Conservation (phyloP, 495 filamentous ascomycete species). For the Parachaetomium inaequale region DNA sequence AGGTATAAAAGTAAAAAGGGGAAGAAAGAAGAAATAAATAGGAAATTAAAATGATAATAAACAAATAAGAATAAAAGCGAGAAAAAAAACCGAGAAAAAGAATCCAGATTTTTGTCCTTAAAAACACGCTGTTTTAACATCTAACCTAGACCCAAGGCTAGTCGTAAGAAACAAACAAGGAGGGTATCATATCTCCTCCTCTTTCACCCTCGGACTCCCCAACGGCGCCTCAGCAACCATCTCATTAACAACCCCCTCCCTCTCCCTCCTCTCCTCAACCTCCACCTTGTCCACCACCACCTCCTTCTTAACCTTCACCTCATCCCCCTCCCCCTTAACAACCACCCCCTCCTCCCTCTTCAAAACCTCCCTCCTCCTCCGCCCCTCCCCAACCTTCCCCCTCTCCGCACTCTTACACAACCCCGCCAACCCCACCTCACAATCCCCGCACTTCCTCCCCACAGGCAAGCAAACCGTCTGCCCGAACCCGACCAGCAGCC, state of each 20-base stretch:
- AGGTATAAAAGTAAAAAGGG: too few relatives aligned
- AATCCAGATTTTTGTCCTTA: too few relatives aligned
- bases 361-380: slow-evolving; percentile 33
- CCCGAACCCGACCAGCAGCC: slow-evolving; percentile 84
- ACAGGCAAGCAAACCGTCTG: slow-evolving; percentile 83
- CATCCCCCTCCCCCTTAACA: slow-evolving; percentile 26
- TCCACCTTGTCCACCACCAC: slow-evolving; percentile 19
- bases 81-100: too few relatives aligned
- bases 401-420: slow-evolving; percentile 72
- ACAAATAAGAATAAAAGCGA: too few relatives aligned
- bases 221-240: not conserved
- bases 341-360: slow-evolving; percentile 32
- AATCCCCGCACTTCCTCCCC: slow-evolving; percentile 76
- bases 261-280: slow-evolving; percentile 9
- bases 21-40: too few relatives aligned
- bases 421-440: slow-evolving; percentile 66
- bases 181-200: not conserved
- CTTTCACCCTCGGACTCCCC: not conserved
- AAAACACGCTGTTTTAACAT: too few relatives aligned
- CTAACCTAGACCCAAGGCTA: too few relatives aligned
- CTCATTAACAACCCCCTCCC: slow-evolving; percentile 1
- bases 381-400: slow-evolving; percentile 50
- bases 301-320: slow-evolving; percentile 28
- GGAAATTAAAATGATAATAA: too few relatives aligned
- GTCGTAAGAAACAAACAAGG: too few relatives aligned